These are phyloP conservation scores for Epichloe glyceriae DNA, from an alignment of 2,329 filamentous ascomycete genomes.

Conservation along the genomic window DNA sequence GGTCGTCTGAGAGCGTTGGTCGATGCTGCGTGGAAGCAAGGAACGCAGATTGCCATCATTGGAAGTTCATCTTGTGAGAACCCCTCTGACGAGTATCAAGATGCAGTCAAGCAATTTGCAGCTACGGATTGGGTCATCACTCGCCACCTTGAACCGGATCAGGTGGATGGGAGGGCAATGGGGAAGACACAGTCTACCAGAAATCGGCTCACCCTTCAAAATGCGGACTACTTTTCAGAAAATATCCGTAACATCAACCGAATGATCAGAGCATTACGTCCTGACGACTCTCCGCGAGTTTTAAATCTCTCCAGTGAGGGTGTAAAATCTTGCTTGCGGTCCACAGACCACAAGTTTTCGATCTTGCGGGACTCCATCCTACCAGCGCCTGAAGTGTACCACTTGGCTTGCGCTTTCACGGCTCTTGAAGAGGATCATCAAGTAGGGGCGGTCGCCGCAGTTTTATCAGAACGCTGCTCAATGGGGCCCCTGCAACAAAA, in stretches of 20 bases:
- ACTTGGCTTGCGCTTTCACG: conserved; percentile 22
- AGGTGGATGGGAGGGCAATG: conserved; percentile 9
- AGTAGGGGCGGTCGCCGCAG: conserved; percentile 11
- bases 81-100: conserved; percentile 29
- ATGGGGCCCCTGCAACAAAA: conserved; percentile 21
- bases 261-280: conserved; percentile 30
- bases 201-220: conserved; percentile 14
- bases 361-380: conserved; percentile 23
- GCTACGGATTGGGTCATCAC: conserved; percentile 28
- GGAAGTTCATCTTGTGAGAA: conserved; percentile 57
- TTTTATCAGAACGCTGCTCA: conserved; percentile 18
- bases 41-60: conserved; percentile 61
- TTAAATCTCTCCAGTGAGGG: conserved; percentile 12
- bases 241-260: conserved; percentile 34
- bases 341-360: conserved; percentile 13
- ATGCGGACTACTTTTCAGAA: conserved; percentile 28
- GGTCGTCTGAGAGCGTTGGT: conserved; percentile 57
- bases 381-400: conserved; percentile 26
- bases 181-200: neutral
- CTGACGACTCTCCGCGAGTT: conserved; percentile 4
- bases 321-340: conserved; percentile 16
- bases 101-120: conserved; percentile 26
- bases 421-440: conserved; percentile 11
- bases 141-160: conserved; percentile 21
- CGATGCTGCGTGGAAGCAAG: conserved; percentile 57